A percentile compares a stretch with the other conserved stretches of the same genome.
These are phyloP conservation scores for Botryotinia convoluta DNA, from an alignment of 2,329 filamentous ascomycete genomes.

Conservation along the genomic window DNA sequence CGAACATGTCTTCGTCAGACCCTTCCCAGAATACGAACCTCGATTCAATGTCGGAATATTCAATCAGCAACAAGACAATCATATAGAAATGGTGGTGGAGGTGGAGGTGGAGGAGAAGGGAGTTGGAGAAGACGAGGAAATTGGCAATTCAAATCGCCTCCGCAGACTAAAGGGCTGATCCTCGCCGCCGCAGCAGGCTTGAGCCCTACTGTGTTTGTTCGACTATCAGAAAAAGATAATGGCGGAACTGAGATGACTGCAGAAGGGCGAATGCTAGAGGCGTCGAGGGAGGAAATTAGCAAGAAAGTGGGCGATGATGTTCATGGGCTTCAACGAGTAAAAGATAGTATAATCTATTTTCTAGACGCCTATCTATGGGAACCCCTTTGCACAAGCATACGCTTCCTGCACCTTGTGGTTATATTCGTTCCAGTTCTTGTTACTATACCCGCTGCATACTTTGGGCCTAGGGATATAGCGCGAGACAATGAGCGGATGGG, in stretches of 20 bases:
- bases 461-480: conserved; percentile 62
- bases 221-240: conserved; percentile 56
- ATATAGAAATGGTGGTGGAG: conserved; percentile 22
- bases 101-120: conserved; percentile 15
- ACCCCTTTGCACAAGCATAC: conserved; percentile 78
- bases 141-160: conserved; percentile 21
- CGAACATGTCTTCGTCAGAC: conserved; percentile 45
- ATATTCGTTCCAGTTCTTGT: conserved; percentile 91
- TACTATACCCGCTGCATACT: conserved; percentile 75
- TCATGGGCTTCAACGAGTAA: conserved; percentile 55
- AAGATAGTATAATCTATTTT: conserved; percentile 61
- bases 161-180: conserved; percentile 26
- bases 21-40: conserved; percentile 37
- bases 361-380: conserved; percentile 76
- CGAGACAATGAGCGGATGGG: conserved; percentile 74
- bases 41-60: conserved; percentile 27
- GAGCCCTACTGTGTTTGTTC: conserved; percentile 56
- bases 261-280: conserved; percentile 83
- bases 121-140: not conserved
- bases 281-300: conserved; percentile 72
- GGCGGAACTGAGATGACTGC: conserved; percentile 61
- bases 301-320: conserved; percentile 64
- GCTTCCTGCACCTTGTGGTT: conserved; percentile 81
- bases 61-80: conserved; percentile 22
- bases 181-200: conserved; percentile 39